Percentiles rank a stretch among this genome's conserved stretches.
Conservation (phyloP, 2,329 filamentous ascomycete genomes). For the Fusarium liriodendri region DNA sequence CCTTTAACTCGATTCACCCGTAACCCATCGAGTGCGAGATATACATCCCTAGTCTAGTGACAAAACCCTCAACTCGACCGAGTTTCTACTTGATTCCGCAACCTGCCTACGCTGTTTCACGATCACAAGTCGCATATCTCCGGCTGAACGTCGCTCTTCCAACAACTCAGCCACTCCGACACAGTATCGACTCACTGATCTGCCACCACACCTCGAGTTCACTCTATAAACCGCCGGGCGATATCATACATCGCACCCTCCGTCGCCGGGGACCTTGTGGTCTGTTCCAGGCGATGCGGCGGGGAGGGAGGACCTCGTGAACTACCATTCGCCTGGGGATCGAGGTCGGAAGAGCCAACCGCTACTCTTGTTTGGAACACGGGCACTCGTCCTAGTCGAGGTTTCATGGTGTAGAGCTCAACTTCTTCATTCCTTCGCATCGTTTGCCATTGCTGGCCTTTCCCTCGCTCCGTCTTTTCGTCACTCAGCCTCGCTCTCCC, state of each 20-base stretch:
- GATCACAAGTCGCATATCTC: not conserved
- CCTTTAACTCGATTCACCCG: not conserved
- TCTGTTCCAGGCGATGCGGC: slow-evolving; percentile 57
- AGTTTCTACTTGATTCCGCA: not conserved
- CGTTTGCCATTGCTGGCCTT: slow-evolving; percentile 19
- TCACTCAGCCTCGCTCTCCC: not conserved
- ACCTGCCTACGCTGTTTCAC: slow-evolving; percentile 12
- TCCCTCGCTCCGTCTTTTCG: slow-evolving; percentile 5
- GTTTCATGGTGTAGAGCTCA: slow-evolving; percentile 25
- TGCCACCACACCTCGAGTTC: not conserved
- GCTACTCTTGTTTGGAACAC: slow-evolving; percentile 12
- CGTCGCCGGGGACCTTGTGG: slow-evolving; percentile 34
- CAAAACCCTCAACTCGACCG: not conserved
- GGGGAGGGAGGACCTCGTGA: slow-evolving; percentile 55
- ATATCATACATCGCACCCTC: slow-evolving; percentile 33
- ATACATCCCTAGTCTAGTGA: not conserved
- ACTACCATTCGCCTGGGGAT: slow-evolving; percentile 47
- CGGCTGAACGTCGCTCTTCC: not conserved
- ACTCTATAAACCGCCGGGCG: slow-evolving; percentile 9
- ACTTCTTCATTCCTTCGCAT: slow-evolving; percentile 14
- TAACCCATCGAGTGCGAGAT: not conserved
- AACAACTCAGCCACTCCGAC: not conserved
- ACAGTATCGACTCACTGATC: not conserved
- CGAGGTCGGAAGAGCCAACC: slow-evolving; percentile 45
- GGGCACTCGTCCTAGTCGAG: slow-evolving; percentile 7